Percentiles rank a stretch among this genome's conserved stretches.
Conservation (phyloP, 2,329 filamentous ascomycete species). For the Monosporascus sp. region DNA sequence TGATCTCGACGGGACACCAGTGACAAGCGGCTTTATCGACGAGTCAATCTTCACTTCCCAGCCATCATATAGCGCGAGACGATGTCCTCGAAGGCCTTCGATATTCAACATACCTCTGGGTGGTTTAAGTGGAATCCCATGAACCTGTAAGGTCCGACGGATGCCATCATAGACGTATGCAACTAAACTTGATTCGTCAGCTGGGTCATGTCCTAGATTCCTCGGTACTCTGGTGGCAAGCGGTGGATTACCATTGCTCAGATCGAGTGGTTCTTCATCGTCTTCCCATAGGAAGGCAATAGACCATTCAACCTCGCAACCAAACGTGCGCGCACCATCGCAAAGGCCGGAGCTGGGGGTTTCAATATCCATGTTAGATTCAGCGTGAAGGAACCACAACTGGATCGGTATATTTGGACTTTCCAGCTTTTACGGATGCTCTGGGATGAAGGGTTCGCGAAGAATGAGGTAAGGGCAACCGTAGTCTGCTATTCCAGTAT, state of each 20-base stretch:
- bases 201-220: not conserved
- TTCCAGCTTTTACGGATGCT: no score
- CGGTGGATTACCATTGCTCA: not conserved
- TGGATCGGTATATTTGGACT: no score
- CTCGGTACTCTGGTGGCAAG: not conserved
- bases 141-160: not conserved
- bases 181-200: not conserved
- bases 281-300: not conserved
- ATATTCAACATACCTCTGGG: no score
- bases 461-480: no score
- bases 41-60: not conserved
- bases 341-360: not conserved
- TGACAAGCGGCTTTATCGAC: not conserved
- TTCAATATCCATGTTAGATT: not conserved
- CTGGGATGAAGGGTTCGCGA: no score
- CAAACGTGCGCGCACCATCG: not conserved
- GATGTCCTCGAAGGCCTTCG: not conserved
- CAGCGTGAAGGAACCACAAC: no score
- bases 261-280: not conserved
- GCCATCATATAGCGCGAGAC: not conserved
- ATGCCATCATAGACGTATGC: not conserved
- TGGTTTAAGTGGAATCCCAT: not conserved
- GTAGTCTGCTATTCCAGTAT: no score
- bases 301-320: not conserved
- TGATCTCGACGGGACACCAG: conserved; percentile 8